These are phyloP conservation scores for Epichloe baconii DNA, from an alignment of 2,329 filamentous ascomycete species.

Conservation along the genomic window DNA sequence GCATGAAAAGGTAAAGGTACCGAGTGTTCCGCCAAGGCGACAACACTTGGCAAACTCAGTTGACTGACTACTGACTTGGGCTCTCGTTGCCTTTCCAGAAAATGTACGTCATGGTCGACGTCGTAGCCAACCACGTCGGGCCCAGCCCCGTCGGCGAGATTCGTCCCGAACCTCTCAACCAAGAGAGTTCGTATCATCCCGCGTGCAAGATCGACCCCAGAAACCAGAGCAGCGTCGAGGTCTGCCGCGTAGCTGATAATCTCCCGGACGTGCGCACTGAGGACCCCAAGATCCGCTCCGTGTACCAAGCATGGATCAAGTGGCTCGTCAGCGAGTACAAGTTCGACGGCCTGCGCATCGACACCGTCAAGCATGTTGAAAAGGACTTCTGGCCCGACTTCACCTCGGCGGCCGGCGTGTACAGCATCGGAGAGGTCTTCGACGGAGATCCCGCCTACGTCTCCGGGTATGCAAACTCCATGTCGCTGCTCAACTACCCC, in stretches of 20 bases:
- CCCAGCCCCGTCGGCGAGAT: constrained; percentile 35
- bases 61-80: no score
- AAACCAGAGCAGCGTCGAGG: constrained; percentile 32
- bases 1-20: constrained; percentile 45
- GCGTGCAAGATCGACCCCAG: constrained; percentile 45
- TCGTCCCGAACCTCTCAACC: constrained; percentile 32
- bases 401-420: constrained; percentile 39
- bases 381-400: constrained; percentile 45
- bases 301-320: constrained; percentile 46
- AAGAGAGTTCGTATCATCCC: constrained; percentile 46
- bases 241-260: constrained; percentile 38
- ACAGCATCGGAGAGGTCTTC: constrained; percentile 47
- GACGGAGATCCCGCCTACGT: constrained; percentile 39
- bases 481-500: constrained; percentile 50
- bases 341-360: constrained; percentile 49
- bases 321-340: constrained; percentile 44
- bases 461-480: constrained; percentile 36
- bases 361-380: constrained; percentile 49
- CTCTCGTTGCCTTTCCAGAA: constrained; percentile 6
- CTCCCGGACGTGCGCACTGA: constrained; percentile 52
- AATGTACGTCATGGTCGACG: constrained; percentile 46
- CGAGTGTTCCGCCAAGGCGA: no score
- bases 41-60: no score
- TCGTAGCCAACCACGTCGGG: constrained; percentile 46
- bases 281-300: constrained; percentile 29